Conservation (phyloP, 2,329 filamentous ascomycete genomes). For the Peltaster fructicola region DNA sequence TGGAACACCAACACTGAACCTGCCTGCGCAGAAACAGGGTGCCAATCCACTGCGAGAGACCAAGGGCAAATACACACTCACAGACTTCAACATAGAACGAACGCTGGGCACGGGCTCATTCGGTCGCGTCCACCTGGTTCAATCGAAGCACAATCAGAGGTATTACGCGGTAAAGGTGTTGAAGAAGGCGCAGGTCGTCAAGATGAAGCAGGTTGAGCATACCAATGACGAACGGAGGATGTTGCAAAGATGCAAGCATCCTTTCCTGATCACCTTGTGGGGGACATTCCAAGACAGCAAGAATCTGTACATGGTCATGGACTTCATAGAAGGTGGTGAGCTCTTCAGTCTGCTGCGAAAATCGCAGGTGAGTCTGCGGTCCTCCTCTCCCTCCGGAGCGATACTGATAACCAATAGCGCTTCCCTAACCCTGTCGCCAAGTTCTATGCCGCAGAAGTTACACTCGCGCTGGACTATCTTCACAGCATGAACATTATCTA, state of each 20-base stretch:
- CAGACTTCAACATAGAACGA: slow-evolving; percentile 75
- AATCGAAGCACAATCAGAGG: slow-evolving; percentile 93
- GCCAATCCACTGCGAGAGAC: slow-evolving; percentile 45
- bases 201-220: slow-evolving; percentile 99
- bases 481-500: slow-evolving; percentile 95
- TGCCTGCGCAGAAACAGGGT: slow-evolving; percentile 13
- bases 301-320: slow-evolving; percentile 99
- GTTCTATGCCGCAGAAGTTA: slow-evolving; percentile 97
- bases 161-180: slow-evolving; percentile 98
- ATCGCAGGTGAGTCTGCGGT: slow-evolving; percentile 67
- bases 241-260: slow-evolving; percentile 92
- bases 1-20: slow-evolving; percentile 20
- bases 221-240: slow-evolving; percentile 95
- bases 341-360: slow-evolving; percentile 89
- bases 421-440: slow-evolving; percentile 98
- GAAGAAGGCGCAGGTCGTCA: slow-evolving; percentile 96
- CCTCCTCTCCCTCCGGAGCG: too few relatives aligned
- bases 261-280: slow-evolving; percentile 95
- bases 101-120: slow-evolving; percentile 95
- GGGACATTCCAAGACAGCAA: slow-evolving; percentile 91
- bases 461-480: slow-evolving; percentile 83
- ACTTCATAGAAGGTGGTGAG: slow-evolving; percentile 97
- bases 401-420: too few relatives aligned
- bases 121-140: slow-evolving; percentile 86
- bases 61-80: slow-evolving; percentile 91